A percentile compares a stretch with the other conserved stretches of the same genome.
These are phyloP conservation scores for Letharia lupina DNA, from an alignment of 495 filamentous ascomycete species.

Conservation along the genomic window DNA sequence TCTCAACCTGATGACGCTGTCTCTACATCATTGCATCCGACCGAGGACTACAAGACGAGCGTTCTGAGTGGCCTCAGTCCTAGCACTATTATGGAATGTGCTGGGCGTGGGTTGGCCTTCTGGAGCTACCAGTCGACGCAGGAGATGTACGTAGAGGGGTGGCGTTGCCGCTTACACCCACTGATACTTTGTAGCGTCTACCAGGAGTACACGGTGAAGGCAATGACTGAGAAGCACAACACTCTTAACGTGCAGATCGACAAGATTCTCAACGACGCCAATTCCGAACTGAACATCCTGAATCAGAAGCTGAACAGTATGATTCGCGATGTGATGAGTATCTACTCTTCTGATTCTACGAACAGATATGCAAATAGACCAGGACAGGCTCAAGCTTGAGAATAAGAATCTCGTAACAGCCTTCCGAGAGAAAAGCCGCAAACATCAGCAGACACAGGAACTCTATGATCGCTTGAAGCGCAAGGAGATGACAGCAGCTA, in stretches of 20 bases:
- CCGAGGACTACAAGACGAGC: slow-evolving; percentile 90
- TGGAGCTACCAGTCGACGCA: slow-evolving; percentile 90
- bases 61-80: slow-evolving; percentile 80
- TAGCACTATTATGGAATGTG: slow-evolving; percentile 81
- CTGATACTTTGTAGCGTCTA: slow-evolving; percentile 52
- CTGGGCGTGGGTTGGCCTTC: slow-evolving; percentile 72
- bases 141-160: slow-evolving; percentile 56
- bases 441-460: slow-evolving; percentile 70
- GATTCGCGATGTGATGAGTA: slow-evolving; percentile 15
- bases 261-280: slow-evolving; percentile 73
- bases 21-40: slow-evolving; percentile 66
- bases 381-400: slow-evolving; percentile 61
- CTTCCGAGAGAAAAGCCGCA: slow-evolving; percentile 64
- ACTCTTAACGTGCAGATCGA: slow-evolving; percentile 64
- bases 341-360: neutral
- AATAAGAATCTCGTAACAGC: slow-evolving; percentile 65
- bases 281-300: slow-evolving; percentile 63
- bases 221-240: slow-evolving; percentile 65
- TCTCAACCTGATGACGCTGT: slow-evolving; percentile 70
- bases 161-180: neutral
- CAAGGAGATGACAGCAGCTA: slow-evolving; percentile 57
- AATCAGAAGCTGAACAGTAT: slow-evolving; percentile 51
- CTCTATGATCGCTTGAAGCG: slow-evolving; percentile 78
- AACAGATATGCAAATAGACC: slow-evolving; percentile 55
- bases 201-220: slow-evolving; percentile 67